A percentile compares a stretch with the other conserved stretches of the same genome.
phyloP scores from a whole-genome alignment of 306 rosid genomes.

The Phaseolus lunatus region DNA sequence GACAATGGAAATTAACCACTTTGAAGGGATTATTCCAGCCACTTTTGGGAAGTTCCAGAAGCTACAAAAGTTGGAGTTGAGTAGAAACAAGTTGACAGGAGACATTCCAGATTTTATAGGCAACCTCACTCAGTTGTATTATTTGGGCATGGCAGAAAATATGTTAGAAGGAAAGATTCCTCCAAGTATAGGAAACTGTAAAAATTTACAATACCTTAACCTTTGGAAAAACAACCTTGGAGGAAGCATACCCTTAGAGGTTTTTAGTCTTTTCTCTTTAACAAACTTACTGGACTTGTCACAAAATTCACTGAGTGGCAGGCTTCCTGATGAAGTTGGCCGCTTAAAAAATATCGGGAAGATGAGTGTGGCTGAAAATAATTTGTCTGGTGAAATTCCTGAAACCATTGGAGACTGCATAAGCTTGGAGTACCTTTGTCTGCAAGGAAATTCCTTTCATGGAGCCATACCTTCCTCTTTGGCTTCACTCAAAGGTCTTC shows the following conservation, averaged over 20 bases:
- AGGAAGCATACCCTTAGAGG: conserved; percentile 48
- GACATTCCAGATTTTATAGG: conserved; percentile 36
- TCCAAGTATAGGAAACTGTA: conserved; percentile 28
- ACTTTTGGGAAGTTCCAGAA: conserved; percentile 40
- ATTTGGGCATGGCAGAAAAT: neutral
- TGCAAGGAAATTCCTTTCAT: conserved; percentile 44
- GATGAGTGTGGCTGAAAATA: conserved; percentile 42
- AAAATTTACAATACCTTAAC: neutral
- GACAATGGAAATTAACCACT: neutral
- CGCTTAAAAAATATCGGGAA: neutral
- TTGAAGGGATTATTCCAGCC: conserved; percentile 39
- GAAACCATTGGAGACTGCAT: conserved; percentile 41
- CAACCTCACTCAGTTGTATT: conserved; percentile 40
- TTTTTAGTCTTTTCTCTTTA: conserved; percentile 28
- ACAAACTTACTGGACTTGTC: conserved; percentile 42
- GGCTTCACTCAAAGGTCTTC: conserved; percentile 45
- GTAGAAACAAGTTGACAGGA: conserved; percentile 42
- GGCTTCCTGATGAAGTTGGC: conserved; percentile 41
- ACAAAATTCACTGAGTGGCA: conserved; percentile 42
- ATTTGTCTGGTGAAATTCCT: conserved; percentile 49
- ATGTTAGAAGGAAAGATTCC: conserved; percentile 49
- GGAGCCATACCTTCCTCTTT: conserved; percentile 48
- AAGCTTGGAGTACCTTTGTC: conserved; percentile 40
- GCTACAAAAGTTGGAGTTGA: neutral
- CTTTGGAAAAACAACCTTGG: conserved; percentile 38